Evolutionary conservation across 345 rosid species (phyloP).

Genomic region (Gossypium rotundifolium): DNA sequence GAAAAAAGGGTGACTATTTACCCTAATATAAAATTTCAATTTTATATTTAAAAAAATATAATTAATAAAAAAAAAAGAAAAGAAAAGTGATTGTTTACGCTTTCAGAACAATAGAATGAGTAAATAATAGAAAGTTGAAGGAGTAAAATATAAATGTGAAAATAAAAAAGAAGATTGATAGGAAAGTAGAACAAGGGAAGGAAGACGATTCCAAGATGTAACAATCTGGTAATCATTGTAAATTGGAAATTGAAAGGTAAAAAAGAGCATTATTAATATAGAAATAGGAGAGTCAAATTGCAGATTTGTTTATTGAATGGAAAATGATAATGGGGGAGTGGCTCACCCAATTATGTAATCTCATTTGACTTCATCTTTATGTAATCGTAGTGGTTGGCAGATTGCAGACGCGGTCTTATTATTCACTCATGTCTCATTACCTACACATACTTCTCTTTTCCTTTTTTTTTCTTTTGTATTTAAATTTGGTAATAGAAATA

Average conservation of each 20-base stretch:
- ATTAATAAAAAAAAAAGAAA: background rate
- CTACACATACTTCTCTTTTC: too few species aligned
- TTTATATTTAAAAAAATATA: too few species aligned
- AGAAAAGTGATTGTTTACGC: background rate
- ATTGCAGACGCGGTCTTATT: background rate
- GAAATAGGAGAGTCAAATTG: background rate
- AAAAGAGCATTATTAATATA: background rate
- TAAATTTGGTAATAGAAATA: too few species aligned
- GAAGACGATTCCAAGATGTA: background rate
- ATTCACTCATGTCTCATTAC: too few species aligned
- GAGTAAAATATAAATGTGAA: background rate
- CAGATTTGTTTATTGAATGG: background rate
- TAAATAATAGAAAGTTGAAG: background rate
- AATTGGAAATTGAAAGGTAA: background rate
- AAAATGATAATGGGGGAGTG: background rate
- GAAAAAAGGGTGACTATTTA: too few species aligned
- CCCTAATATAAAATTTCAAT: too few species aligned
- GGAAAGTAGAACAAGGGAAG: too few species aligned
- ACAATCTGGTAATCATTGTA: background rate
- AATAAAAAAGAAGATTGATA: background rate
- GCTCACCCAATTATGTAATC: background rate
- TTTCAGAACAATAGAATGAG: background rate
- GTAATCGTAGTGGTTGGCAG: background rate
- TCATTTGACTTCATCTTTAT: background rate
- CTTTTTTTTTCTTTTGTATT: too few species aligned